These are phyloP conservation scores for Nemania diffusa DNA, from an alignment of 2,329 filamentous ascomycete species.

Conservation along the genomic window DNA sequence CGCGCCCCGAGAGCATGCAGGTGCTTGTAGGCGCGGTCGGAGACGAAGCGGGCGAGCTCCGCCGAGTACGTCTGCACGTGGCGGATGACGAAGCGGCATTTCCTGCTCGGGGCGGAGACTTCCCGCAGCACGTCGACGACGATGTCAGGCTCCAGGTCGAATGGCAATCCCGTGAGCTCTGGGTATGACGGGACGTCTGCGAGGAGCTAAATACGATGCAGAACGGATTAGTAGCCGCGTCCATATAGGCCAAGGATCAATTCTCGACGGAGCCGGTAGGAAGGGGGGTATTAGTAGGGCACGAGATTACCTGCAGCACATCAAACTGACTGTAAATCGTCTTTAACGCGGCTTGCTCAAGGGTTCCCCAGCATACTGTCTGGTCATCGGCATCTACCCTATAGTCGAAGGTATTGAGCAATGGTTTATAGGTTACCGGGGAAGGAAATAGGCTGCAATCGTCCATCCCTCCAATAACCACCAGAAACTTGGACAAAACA, in stretches of 20 bases:
- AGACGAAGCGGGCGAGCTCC: background rate
- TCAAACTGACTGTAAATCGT: background rate
- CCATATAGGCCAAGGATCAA: background rate
- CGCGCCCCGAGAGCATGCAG: too few species aligned
- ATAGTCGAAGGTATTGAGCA: background rate
- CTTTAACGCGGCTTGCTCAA: background rate
- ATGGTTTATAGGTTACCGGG: background rate
- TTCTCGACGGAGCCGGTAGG: background rate
- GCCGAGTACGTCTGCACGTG: background rate
- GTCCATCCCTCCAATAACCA: too few species aligned
- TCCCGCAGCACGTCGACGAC: background rate
- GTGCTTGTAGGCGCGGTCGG: too few species aligned
- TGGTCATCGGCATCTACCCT: background rate
- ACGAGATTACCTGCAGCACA: background rate
- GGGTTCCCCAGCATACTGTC: background rate
- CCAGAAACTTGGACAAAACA: background rate
- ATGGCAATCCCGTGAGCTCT: background rate
- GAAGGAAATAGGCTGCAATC: too few species aligned
- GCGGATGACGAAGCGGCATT: background rate
- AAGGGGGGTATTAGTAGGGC: background rate
- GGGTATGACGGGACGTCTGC: background rate
- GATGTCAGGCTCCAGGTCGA: background rate
- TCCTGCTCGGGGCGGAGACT: background rate
- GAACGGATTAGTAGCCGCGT: background rate
- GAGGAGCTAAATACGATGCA: background rate